A percentile compares a stretch with the other conserved stretches of the same genome.
Evolutionary conservation across 176 grass and related monocot genomes (phyloP).

Genomic region (Olyra latifolia): DNA sequence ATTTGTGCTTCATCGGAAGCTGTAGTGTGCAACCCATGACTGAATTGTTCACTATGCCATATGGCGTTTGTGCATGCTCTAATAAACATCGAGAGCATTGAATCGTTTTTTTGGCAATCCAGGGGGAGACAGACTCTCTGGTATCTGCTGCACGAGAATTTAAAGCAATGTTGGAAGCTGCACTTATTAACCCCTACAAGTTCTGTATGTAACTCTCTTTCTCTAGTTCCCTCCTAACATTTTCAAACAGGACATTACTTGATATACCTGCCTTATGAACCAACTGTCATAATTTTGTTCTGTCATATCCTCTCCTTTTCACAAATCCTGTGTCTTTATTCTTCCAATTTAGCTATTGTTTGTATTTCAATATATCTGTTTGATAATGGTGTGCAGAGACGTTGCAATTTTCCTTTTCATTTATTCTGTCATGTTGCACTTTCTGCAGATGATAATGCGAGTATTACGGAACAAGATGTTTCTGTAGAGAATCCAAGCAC

Average conservation of each 20-base stretch:
- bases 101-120: constrained; percentile 30
- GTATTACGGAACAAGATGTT: not conserved
- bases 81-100: not conserved
- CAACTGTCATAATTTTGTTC: not conserved
- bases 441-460: constrained; percentile 60
- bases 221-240: not conserved
- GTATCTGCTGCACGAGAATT: constrained; percentile 69
- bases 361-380: not conserved
- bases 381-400: not conserved
- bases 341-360: not conserved
- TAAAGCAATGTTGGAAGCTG: constrained; percentile 82
- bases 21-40: not conserved
- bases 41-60: not conserved
- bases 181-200: constrained; percentile 77
- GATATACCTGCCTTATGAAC: not conserved
- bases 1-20: not conserved
- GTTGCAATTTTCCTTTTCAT: constrained; percentile 2
- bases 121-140: constrained; percentile 48
- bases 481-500: constrained; percentile 29
- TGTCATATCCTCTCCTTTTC: not conserved
- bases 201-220: constrained; percentile 54
- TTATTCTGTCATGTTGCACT: not conserved
- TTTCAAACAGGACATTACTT: not conserved
- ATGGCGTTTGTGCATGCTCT: constrained; percentile 13
- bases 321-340: not conserved